Evolutionary conservation across 352 stramenopile genomes (phyloP).

Genomic region (Phytophthora brassicae): DNA sequence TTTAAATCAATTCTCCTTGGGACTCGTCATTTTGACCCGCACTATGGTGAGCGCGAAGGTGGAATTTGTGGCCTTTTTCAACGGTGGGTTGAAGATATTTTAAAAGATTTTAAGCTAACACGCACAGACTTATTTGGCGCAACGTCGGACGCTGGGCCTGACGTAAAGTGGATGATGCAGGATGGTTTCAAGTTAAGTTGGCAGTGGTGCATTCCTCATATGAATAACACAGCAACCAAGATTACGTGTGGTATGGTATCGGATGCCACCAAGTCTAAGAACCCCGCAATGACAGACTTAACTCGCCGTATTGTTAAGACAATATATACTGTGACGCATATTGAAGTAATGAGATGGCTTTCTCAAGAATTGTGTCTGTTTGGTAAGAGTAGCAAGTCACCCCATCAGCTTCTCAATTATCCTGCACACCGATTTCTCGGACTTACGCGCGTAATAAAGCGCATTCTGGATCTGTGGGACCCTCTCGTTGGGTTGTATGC

Average conservation of each 20-base stretch:
- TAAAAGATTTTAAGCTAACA: constrained; percentile 4
- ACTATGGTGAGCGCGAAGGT: constrained; percentile 6
- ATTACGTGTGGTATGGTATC: constrained; percentile 5
- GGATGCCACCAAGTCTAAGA: constrained; percentile 3
- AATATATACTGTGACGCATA: constrained; percentile 2
- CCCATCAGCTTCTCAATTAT: not conserved
- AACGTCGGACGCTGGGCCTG: not conserved
- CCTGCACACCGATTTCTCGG: not conserved
- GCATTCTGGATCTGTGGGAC: not conserved
- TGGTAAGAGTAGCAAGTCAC: not conserved
- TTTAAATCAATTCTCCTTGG: constrained; percentile 13
- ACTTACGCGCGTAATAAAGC: not conserved
- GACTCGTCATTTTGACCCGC: constrained; percentile 10
- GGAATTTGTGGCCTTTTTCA: constrained; percentile 2
- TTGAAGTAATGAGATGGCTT: constrained; percentile 6
- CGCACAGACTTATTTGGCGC: constrained; percentile 7
- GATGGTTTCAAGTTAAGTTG: not conserved
- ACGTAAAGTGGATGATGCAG: constrained; percentile 14
- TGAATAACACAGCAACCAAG: constrained; percentile 13
- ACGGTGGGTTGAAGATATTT: constrained; percentile 9
- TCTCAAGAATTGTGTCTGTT: constrained; percentile 3
- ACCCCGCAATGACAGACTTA: constrained; percentile 1
- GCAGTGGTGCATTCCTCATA: constrained; percentile 2
- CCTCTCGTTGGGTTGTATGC: not conserved
- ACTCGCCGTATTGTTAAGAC: constrained; percentile 15